A percentile compares a stretch with the other conserved stretches of the same genome.
Evolutionary conservation across 768 basidiomycete genomes (phyloP).

Genomic region (Panus rudis): DNA sequence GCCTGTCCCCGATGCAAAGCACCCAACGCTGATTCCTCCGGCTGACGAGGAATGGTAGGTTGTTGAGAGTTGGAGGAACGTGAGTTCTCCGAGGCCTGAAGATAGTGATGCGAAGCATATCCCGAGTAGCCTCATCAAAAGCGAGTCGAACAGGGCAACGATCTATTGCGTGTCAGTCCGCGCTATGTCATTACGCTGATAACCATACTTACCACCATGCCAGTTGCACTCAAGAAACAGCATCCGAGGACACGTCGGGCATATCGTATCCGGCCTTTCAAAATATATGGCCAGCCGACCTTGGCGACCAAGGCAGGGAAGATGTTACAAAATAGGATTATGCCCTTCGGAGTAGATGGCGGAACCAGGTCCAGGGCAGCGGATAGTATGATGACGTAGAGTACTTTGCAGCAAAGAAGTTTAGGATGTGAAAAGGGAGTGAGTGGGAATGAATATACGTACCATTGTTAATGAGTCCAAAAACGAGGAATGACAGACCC

Average conservation of each 20-base stretch:
- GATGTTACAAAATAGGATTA: conserved; percentile 95
- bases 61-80: conserved; percentile 90
- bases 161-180: conserved; percentile 39
- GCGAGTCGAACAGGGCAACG: conserved; percentile 62
- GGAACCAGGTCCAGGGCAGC: conserved; percentile 94
- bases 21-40: conserved; percentile 82
- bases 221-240: conserved; percentile 63
- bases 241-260: conserved; percentile 67
- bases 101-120: conserved; percentile 83
- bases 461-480: conserved; percentile 93
- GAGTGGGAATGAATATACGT: conserved; percentile 4
- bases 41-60: conserved; percentile 64
- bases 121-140: conserved; percentile 69
- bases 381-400: conserved; percentile 95
- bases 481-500: conserved; percentile 74
- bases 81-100: conserved; percentile 88
- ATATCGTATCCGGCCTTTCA: conserved; percentile 84
- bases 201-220: conserved; percentile 71
- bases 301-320: conserved; percentile 82
- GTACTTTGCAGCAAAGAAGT: conserved; percentile 39
- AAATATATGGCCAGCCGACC: conserved; percentile 86
- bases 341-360: conserved; percentile 86
- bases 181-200: not conserved
- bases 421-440: not conserved
- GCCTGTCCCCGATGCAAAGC: conserved; percentile 92